Evolutionary conservation across 2,329 filamentous ascomycete genomes (phyloP), one percentile per base, ranked within the genome.

Genomic region (Didymella pomorum): DNA sequence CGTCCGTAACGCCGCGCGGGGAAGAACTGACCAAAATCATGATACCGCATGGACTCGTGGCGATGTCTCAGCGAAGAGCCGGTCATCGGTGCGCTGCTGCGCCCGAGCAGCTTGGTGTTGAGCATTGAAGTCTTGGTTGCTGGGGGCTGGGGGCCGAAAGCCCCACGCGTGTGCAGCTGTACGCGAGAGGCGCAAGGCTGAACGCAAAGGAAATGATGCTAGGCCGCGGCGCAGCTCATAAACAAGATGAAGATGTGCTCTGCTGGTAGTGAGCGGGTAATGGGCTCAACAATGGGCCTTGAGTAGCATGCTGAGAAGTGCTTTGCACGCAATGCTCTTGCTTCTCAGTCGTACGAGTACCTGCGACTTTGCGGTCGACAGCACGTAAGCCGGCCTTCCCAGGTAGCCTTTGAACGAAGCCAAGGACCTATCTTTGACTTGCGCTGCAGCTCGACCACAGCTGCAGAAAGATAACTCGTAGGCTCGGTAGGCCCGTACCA

Each of bases 171-270:
- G 14, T 50, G 56, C 45, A 58, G 23, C 29, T 29, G 25, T 23
- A 49, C 20, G 39, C 45, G 45, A 53, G 45, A 33, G 39, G 50
- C 50, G 56, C 53, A 53, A 58, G 44, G 56, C 50, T 53, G 56
- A 58, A 33, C 20, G 20, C 49, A 31, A n/a, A 39, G 11, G 45
- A 39, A 53, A 50, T 45, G 43, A 41, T 31, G 25, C 25, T 26
- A 48, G 26, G 43, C 35, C 26, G 55, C 28, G 35, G 55, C 49
- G 37, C 49, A 45, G 44, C 29, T 41, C 44, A 37, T 53, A 39
- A 37, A 39, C 11, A 21, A 50, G 16, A 45, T 53, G 49, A 29
- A 21, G 14, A 25, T 37, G 31, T 42, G 16, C 23, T 23, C 9
- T 31, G 18, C 23, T 35, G 12, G n/a, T 25, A 47, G 21, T 5